A percentile compares a stretch with the other conserved stretches of the same genome.
These are phyloP conservation scores for Rhynchosporium graminicola DNA, from an alignment of 2,329 filamentous ascomycete genomes.

Conservation along the genomic window DNA sequence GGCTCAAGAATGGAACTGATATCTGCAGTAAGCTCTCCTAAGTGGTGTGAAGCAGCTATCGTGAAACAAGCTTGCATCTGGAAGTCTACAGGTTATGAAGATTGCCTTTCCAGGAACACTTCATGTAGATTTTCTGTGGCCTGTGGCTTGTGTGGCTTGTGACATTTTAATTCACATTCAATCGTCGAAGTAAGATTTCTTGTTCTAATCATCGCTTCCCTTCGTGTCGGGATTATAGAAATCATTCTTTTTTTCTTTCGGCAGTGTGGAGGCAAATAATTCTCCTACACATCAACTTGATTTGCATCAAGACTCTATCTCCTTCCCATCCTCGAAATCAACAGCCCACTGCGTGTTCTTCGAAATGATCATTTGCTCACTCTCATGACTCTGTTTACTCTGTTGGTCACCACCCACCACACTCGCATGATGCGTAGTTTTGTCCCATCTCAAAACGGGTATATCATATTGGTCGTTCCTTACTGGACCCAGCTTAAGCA, in stretches of 20 bases:
- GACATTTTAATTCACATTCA: too few relatives aligned
- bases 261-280: not conserved
- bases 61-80: too few relatives aligned
- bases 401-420: conserved; percentile 2
- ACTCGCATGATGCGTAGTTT: conserved; percentile 9
- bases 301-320: not conserved
- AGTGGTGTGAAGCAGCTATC: too few relatives aligned
- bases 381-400: conserved; percentile 23
- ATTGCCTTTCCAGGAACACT: too few relatives aligned
- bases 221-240: too few relatives aligned
- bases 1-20: not conserved
- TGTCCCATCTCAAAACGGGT: conserved; percentile 16
- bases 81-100: too few relatives aligned
- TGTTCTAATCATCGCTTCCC: too few relatives aligned
- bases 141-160: too few relatives aligned
- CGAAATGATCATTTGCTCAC: conserved; percentile 28
- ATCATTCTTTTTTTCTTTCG: too few relatives aligned
- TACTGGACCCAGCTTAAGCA: not conserved
- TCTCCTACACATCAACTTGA: not conserved
- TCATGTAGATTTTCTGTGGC: too few relatives aligned
- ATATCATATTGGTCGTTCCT: not conserved
- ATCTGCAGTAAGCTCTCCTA: not conserved
- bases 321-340: conserved; percentile 7
- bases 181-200: too few relatives aligned
- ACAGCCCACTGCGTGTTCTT: conserved; percentile 24